These are phyloP conservation scores for Solanum dulcamara DNA, from an alignment of 257 asterid genomes.

Conservation along the genomic window DNA sequence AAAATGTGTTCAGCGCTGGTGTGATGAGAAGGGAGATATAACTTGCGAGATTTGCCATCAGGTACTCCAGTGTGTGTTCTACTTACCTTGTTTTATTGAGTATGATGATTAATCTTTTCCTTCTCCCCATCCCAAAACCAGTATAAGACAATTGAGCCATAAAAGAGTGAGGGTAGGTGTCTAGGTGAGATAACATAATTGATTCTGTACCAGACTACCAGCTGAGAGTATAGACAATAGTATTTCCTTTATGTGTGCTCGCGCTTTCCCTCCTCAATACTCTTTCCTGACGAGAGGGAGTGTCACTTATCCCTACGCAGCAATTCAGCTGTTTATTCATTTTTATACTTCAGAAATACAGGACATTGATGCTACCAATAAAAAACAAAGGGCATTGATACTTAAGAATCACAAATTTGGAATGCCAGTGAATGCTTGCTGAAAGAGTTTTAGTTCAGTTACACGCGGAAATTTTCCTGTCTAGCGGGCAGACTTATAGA, in stretches of 20 bases:
- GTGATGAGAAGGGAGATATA: slow-evolving; percentile 42
- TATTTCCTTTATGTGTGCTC: not conserved
- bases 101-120: not conserved
- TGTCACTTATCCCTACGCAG: not conserved
- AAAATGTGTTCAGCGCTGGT: slow-evolving; percentile 43
- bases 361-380: not conserved
- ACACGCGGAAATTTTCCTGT: not conserved
- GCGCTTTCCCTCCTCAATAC: not conserved
- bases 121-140: not conserved
- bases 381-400: not conserved
- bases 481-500: not conserved
- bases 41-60: slow-evolving; percentile 47
- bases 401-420: not conserved
- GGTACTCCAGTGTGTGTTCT: slow-evolving; percentile 5
- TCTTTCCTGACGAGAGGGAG: not conserved
- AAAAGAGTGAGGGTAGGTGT: not conserved
- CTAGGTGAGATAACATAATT: not conserved
- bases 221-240: not conserved
- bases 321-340: not conserved
- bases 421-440: not conserved
- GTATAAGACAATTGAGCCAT: not conserved
- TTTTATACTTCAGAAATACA: not conserved
- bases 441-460: not conserved
- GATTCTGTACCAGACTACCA: not conserved
- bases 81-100: not conserved